Conservation (phyloP, 805 yeast genomes). For the Lachancea waltii region DNA sequence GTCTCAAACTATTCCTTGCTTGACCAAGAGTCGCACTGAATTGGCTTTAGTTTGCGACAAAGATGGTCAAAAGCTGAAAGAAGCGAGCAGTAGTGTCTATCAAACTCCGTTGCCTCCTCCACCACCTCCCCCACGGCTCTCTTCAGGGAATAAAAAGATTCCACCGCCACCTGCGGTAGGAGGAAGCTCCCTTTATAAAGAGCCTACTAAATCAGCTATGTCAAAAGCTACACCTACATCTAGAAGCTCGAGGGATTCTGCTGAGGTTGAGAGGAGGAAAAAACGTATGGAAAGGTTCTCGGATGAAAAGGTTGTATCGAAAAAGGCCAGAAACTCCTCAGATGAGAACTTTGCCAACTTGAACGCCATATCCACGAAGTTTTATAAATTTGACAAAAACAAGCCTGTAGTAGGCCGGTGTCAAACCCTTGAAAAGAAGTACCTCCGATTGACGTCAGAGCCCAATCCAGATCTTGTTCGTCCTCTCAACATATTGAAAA, state of each 20-base stretch:
- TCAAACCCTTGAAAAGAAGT: conserved; percentile 63
- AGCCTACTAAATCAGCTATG: too few species aligned
- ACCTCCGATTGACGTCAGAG: conserved; percentile 80
- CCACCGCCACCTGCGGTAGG: conserved; percentile 11
- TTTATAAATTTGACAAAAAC: conserved; percentile 29
- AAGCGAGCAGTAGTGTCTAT: neutral
- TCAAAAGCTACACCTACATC: too few species aligned
- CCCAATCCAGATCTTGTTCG: conserved; percentile 83
- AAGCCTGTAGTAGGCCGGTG: conserved; percentile 56
- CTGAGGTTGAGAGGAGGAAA: conserved; percentile 25
- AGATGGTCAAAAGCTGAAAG: neutral
- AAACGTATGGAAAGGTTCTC: conserved; percentile 35
- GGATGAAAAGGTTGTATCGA: conserved; percentile 13
- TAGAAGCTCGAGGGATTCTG: conserved; percentile 6
- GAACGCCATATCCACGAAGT: conserved; percentile 29
- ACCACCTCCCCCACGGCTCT: conserved; percentile 12
- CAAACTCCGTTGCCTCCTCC: conserved; percentile 15
- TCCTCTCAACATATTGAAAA: conserved; percentile 56
- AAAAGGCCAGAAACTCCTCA: conserved; percentile 11
- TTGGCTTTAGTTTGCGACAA: conserved; percentile 6
- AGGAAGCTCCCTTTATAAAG: too few species aligned
- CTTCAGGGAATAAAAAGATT: conserved; percentile 7
- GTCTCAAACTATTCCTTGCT: conserved; percentile 21
- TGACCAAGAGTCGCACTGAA: conserved; percentile 5
- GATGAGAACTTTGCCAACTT: conserved; percentile 23